Evolutionary conservation across 176 grass and related monocot species (phyloP), one percentile per base, ranked within the genome.

Genomic region (Eleusine coracana): DNA sequence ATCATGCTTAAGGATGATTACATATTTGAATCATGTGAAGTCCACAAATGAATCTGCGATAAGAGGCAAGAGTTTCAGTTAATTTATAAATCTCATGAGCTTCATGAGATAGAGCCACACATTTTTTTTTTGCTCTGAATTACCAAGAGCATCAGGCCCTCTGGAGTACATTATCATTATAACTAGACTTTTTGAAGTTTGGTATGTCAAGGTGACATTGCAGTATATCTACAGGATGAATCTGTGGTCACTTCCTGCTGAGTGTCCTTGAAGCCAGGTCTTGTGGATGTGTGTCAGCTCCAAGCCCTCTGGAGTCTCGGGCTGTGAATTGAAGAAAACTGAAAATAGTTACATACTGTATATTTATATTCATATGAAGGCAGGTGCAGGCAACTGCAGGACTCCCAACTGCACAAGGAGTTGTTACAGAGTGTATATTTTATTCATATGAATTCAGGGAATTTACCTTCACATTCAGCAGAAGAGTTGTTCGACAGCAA

Each of bases 241-340:
- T 5, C 5, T 34, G 34, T 71, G 71, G 1, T 58, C 82, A 78
- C 50, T 82, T 21, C 12, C 83, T 61, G 88, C 90, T 4, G 67
- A 77, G 60, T 83, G 77, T 83, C 87, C 95, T 89, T 92, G 81
- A 70, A 89, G 78, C 92, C 92, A 97, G 41, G 95, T 91, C 77
- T 89, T 93, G 70, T 89, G 86, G 61, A 90, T 77, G 37, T 87
- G 92, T 71, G 69, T 41, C 41, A 90, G 78, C 62, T 81, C 81
- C 45, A 94, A 87, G 20, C 84, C 88, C 75, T 55, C 76, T 15
- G 83, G 52, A 23, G 37, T 78, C 25, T 89, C 92, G 3, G 82
- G 29, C 95, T 97, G 87, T 28, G 39, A 85, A 71, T 74, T 85
- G 15, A 62, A 64, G 37, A 60, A 85, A 10, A 17, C 20, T 41